Evolutionary conservation across 495 filamentous ascomycete genomes (phyloP).

Genomic region (Penicillium taxi): DNA sequence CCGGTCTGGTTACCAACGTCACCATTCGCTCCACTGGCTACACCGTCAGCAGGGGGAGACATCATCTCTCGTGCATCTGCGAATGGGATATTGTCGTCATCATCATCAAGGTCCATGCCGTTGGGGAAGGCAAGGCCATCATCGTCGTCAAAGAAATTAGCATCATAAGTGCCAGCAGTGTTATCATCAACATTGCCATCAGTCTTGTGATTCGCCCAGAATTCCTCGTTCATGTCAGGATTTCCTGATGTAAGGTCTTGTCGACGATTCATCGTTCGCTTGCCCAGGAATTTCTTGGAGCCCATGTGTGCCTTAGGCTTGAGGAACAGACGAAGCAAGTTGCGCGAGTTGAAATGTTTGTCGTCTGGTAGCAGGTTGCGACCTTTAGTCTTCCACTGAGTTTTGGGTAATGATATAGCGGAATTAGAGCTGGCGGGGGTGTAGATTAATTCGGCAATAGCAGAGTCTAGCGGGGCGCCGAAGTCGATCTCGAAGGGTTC

Average conservation of each 20-base stretch:
- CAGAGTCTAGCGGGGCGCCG: constrained; percentile 55
- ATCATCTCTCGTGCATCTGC: constrained; percentile 88
- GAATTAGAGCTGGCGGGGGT: constrained; percentile 74
- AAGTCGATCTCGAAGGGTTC: constrained; percentile 96
- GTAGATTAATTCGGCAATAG: constrained; percentile 72
- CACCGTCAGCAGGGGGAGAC: constrained; percentile 56
- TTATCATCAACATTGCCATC: constrained; percentile 48
- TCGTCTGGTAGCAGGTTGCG: constrained; percentile 93
- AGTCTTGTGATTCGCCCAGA: constrained; percentile 73
- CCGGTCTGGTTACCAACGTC: constrained; percentile 31
- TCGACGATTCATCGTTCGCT: constrained; percentile 30
- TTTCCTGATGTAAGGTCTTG: constrained; percentile 48
- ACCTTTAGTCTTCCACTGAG: constrained; percentile 89
- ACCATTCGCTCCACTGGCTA: constrained; percentile 29
- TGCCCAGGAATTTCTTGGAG: constrained; percentile 41
- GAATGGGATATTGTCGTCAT: constrained; percentile 78
- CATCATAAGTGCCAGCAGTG: constrained; percentile 72
- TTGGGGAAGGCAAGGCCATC: constrained; percentile 74
- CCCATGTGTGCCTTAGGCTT: constrained; percentile 82
- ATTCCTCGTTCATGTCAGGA: constrained; percentile 82
- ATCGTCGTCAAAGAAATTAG: constrained; percentile 96
- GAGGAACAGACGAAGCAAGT: constrained; percentile 81
- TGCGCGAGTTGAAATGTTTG: constrained; percentile 93
- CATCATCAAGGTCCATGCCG: constrained; percentile 53
- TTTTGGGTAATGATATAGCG: constrained; percentile 76